Evolutionary conservation across 2,329 filamentous ascomycete species (phyloP).

Genomic region (Metarhizium brunneum): DNA sequence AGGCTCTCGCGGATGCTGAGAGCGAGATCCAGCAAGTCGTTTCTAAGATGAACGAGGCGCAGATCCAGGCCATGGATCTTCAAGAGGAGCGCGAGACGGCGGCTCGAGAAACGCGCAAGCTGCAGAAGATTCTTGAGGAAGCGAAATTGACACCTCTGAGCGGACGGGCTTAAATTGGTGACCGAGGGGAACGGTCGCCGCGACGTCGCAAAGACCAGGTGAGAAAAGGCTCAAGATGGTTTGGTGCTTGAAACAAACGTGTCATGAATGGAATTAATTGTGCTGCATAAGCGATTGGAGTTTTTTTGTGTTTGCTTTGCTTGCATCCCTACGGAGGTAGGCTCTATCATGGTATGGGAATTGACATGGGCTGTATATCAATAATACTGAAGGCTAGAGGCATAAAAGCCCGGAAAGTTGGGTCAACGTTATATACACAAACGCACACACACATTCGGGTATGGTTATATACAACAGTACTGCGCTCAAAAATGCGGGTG

Average conservation of each 20-base stretch:
- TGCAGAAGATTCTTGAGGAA: slow-evolving; percentile 57
- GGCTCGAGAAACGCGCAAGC: slow-evolving; percentile 57
- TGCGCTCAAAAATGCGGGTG: background rate
- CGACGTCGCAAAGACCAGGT: background rate
- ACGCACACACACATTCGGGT: background rate
- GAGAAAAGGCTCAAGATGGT: background rate
- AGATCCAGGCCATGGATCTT: slow-evolving; percentile 74
- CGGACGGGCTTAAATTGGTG: slow-evolving; percentile 1
- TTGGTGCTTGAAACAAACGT: background rate
- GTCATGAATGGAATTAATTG: slow-evolving; percentile 1
- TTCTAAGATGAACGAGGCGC: slow-evolving; percentile 67
- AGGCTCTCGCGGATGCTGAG: slow-evolving; percentile 50
- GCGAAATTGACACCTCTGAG: slow-evolving; percentile 47
- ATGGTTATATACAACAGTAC: background rate
- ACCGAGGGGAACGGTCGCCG: background rate
- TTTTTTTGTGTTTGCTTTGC: slow-evolving; percentile 19
- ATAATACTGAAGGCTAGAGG: background rate
- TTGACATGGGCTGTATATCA: background rate
- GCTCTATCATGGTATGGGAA: slow-evolving; percentile 3
- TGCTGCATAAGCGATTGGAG: slow-evolving; percentile 30
- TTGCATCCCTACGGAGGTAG: slow-evolving; percentile 11
- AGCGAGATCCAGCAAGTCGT: slow-evolving; percentile 77
- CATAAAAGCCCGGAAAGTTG: background rate
- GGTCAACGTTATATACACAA: background rate
- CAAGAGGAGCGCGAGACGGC: slow-evolving; percentile 69